Conservation (phyloP, 2,329 filamentous ascomycete species). For the Ilyonectria destructans region DNA sequence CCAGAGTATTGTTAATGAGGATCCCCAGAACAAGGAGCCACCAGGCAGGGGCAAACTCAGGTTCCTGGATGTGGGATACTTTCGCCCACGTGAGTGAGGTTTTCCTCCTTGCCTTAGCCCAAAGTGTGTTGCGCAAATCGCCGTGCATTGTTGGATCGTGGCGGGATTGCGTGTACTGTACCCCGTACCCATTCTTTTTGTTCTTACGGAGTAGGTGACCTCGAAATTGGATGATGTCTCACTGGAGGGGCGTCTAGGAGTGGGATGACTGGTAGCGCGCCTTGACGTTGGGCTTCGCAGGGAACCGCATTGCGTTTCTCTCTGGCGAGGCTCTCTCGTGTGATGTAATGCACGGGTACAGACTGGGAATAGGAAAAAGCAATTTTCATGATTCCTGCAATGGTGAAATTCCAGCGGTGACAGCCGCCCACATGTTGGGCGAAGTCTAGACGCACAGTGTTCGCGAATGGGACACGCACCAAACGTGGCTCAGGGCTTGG, state of each 20-base stretch:
- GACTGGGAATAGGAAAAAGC: neutral
- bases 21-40: conserved; percentile 17
- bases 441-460: conserved; percentile 1
- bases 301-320: neutral
- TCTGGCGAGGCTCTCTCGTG: neutral
- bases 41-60: conserved; percentile 25
- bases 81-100: conserved; percentile 9
- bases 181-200: neutral
- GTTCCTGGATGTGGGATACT: conserved; percentile 22
- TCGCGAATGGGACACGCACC: neutral
- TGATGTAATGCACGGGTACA: neutral
- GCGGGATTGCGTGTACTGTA: conserved; percentile 1
- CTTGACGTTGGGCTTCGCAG: neutral
- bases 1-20: conserved; percentile 20
- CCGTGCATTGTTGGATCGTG: conserved; percentile 12
- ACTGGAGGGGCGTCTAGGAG: neutral
- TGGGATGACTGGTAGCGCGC: neutral
- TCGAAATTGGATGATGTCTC: conserved; percentile 13
- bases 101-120: conserved; percentile 15
- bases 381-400: neutral
- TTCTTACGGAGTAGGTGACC: conserved; percentile 2
- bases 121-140: conserved; percentile 15
- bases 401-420: neutral
- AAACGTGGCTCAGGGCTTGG: conserved; percentile 23
- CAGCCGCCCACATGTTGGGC: neutral